Evolutionary conservation across 306 rosid species (phyloP).

Genomic region (Lablab purpureus): DNA sequence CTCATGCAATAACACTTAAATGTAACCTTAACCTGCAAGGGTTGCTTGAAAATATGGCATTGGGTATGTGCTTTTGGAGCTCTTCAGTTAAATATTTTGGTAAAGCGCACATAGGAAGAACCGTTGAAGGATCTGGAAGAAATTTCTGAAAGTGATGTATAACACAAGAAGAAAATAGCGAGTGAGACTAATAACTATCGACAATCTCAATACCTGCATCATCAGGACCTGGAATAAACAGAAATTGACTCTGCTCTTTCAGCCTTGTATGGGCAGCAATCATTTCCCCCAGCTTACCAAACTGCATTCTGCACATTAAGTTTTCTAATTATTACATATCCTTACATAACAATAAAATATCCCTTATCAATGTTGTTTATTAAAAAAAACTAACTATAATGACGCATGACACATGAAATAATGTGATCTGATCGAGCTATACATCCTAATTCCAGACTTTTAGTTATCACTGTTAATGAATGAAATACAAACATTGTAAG

Average conservation of each 20-base stretch:
- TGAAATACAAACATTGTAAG: conserved; percentile 19
- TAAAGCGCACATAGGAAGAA: conserved; percentile 77
- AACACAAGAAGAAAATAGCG: conserved; percentile 13
- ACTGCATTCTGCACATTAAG: conserved; percentile 67
- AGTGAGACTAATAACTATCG: conserved; percentile 24
- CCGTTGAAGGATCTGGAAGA: conserved; percentile 78
- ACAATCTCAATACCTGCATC: conserved; percentile 74
- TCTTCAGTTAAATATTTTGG: conserved; percentile 88
- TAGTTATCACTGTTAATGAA: conserved; percentile 18
- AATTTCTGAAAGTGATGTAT: conserved; percentile 25
- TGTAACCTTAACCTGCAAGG: conserved; percentile 81
- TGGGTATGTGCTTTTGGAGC: conserved; percentile 77
- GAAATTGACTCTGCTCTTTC: conserved; percentile 72
- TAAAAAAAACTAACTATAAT: conserved; percentile 1
- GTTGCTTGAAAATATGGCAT: conserved; percentile 88
- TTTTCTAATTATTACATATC: conserved; percentile 34
- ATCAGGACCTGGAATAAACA: conserved; percentile 96
- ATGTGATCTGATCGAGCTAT: conserved; percentile 1
- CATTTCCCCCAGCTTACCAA: conserved; percentile 84
- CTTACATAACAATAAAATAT: conserved; percentile 13
- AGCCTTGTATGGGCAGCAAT: conserved; percentile 78
- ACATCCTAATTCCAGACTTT: conserved; percentile 27
- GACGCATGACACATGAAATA: not conserved
- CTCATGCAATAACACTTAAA: conserved; percentile 29
- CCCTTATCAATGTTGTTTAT: not conserved